phyloP scores from a whole-genome alignment of 2,329 filamentous ascomycete genomes.

The Trichoderma arundinaceum region DNA sequence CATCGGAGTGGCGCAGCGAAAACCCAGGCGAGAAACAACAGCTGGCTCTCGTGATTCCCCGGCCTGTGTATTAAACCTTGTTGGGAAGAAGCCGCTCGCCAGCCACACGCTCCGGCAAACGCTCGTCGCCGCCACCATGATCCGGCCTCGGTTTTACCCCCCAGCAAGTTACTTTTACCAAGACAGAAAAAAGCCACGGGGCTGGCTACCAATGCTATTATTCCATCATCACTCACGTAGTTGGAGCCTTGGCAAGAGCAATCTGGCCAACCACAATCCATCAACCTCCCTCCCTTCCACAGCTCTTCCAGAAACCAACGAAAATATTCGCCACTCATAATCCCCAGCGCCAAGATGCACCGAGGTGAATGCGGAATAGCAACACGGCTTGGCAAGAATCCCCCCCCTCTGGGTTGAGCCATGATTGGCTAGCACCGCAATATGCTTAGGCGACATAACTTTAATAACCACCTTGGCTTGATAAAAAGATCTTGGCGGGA shows the following conservation, averaged over 20 bases:
- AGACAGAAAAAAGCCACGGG: no score
- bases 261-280: neutral
- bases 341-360: slow-evolving; percentile 2
- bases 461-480: neutral
- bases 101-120: neutral
- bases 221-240: neutral
- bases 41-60: neutral
- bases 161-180: no score
- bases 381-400: neutral
- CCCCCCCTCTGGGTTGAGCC: neutral
- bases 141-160: neutral
- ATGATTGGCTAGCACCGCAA: neutral
- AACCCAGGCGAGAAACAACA: neutral
- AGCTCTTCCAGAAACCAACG: slow-evolving; percentile 11
- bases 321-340: slow-evolving; percentile 13
- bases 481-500: slow-evolving; percentile 15
- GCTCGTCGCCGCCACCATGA: neutral
- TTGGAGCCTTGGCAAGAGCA: slow-evolving; percentile 1
- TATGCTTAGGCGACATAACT: slow-evolving; percentile 25
- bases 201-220: neutral
- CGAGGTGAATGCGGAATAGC: neutral
- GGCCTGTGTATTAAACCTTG: neutral
- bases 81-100: neutral
- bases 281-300: neutral
- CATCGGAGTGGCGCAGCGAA: slow-evolving; percentile 6